These are phyloP conservation scores for Salix purpurea DNA, from an alignment of 345 rosid genomes.

Conservation along the genomic window DNA sequence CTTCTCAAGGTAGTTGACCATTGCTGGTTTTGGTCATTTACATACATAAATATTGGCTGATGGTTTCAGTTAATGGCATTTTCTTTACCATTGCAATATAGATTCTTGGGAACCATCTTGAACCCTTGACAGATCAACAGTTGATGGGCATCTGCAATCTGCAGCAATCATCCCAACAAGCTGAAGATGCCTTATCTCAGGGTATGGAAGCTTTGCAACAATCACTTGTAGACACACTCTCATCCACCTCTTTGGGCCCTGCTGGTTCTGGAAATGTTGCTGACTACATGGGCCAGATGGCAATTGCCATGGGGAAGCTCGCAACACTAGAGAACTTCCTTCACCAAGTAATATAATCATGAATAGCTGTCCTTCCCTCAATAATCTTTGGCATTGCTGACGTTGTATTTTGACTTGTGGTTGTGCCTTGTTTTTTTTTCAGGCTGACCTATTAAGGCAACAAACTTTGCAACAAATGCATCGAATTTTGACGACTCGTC, in stretches of 20 bases:
- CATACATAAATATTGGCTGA: background rate
- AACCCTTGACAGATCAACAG: conserved; percentile 88
- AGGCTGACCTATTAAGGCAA: conserved; percentile 94
- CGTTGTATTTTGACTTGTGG: background rate
- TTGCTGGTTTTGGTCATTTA: background rate
- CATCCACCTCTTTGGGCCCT: conserved; percentile 61
- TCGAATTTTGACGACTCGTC: conserved; percentile 76
- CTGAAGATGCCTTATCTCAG: conserved; percentile 93
- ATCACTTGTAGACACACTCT: conserved; percentile 73
- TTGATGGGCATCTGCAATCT: conserved; percentile 89
- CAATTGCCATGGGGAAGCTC: conserved; percentile 82
- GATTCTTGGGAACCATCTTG: conserved; percentile 83
- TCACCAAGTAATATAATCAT: conserved; percentile 56
- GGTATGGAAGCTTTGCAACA: conserved; percentile 98
- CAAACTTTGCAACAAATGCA: conserved; percentile 88
- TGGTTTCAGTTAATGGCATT: background rate
- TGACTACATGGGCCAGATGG: conserved; percentile 93
- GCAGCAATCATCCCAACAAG: conserved; percentile 95
- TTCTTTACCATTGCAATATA: conserved; percentile 21
- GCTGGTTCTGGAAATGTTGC: conserved; percentile 67
- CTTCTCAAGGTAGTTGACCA: conserved; percentile 58
- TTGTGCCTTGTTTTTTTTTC: conserved; percentile 1
- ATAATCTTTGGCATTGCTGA: background rate
- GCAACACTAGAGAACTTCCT: conserved; percentile 83
- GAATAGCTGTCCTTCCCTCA: background rate